Evolutionary conservation across 2,329 filamentous ascomycete species (phyloP), one percentile per base, ranked within the genome.

Genomic region (Tympanopsis confertula): DNA sequence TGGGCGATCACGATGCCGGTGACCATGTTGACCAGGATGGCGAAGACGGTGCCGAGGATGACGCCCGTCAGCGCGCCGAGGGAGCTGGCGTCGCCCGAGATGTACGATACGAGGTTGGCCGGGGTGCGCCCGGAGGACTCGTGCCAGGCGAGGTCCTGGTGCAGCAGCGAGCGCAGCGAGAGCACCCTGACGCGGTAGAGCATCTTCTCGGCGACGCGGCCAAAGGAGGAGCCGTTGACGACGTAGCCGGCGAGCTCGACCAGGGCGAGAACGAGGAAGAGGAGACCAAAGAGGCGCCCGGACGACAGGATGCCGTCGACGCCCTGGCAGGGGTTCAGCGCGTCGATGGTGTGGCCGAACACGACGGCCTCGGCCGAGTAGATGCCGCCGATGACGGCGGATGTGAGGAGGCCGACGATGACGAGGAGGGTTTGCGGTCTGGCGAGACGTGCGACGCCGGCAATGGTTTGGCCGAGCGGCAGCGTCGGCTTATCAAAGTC

Each of bases 241-340:
- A 75, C 50, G 43, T 78, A 76, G 38, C 72, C 73, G 18, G 75
- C 62, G 47, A 79, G 68, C 42, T 76, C 73, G 17, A 77, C 61
- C 24, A 69, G 61, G 2, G 71, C 74, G 3, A 80, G 60, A 45
- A 77, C 65, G 48, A 79, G 78, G 53, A 76, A 71, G 50, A 79
- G 61, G 3, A 73, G 59, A 1, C 69, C 69, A 26, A 69, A 75
- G 44, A 79, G 65, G 24, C 62, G 54, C 5, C 72, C 73, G 19
- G 55, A 50, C 10, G 58, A 62, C 4, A 62, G 57, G 35, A 78
- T 74, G 10, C 57, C 61, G 4, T 57, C 54, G 2, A 61, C 51
- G 10, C 59, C 55, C 28, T 69, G 62, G 52, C 72, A 78, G 1
- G 68, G 64, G 40, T 65, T 74, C 26, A 80, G 55, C 28, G 55